phyloP scores from a whole-genome alignment of 345 rosid species.

The Garcia nutans region DNA sequence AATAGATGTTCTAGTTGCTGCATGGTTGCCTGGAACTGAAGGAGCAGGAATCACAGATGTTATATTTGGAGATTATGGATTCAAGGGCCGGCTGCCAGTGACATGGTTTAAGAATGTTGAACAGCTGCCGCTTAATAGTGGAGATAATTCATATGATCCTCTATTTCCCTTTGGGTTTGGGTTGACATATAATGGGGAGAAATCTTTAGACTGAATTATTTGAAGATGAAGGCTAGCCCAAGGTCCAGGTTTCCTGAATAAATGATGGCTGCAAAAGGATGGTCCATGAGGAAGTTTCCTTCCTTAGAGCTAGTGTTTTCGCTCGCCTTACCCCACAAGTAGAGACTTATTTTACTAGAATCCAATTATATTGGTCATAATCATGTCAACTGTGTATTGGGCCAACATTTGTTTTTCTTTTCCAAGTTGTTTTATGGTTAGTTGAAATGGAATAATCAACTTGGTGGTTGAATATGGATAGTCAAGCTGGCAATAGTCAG shows the following conservation, averaged over 20 bases:
- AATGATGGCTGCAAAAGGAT: background rate
- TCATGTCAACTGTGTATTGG: constrained; percentile 9
- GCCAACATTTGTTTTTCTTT: background rate
- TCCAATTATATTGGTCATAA: constrained; percentile 10
- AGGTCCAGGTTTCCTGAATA: background rate
- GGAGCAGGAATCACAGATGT: constrained; percentile 68
- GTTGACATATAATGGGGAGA: constrained; percentile 24
- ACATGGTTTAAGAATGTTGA: constrained; percentile 63
- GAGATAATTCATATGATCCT: constrained; percentile 52
- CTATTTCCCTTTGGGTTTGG: constrained; percentile 74
- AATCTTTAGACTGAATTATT: constrained; percentile 16
- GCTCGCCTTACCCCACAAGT: background rate
- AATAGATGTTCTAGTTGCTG: constrained; percentile 66
- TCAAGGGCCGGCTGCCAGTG: constrained; percentile 62
- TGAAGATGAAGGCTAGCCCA: constrained; percentile 14
- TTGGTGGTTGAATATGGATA: background rate
- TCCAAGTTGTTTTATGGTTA: constrained; percentile 4
- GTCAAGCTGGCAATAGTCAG: constrained; percentile 1
- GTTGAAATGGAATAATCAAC: constrained; percentile 6
- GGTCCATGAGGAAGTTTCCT: background rate
- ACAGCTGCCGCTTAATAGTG: constrained; percentile 50
- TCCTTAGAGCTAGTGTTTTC: background rate
- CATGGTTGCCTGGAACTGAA: constrained; percentile 91
- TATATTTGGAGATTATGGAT: constrained; percentile 62
- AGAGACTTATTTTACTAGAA: background rate